phyloP scores from a whole-genome alignment of 2,329 filamentous ascomycete species.

The Leptodontidium sp. region DNA sequence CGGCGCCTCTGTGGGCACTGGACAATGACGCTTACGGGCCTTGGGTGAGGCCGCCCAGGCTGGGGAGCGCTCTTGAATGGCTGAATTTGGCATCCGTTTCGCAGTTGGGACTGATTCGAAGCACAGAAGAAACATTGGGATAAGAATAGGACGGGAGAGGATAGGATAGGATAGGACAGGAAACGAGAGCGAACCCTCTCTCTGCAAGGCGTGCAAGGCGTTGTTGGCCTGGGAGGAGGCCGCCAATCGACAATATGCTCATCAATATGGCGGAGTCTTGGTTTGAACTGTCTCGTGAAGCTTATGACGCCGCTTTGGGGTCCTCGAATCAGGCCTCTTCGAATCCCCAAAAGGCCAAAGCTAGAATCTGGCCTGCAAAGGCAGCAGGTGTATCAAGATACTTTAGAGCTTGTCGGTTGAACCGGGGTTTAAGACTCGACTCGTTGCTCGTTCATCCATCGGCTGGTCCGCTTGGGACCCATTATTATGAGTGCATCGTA shows the following conservation, averaged over 20 bases:
- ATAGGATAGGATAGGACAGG: background rate
- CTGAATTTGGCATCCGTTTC: conserved; percentile 25
- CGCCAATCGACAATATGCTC: background rate
- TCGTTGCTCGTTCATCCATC: background rate
- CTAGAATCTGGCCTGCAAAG: background rate
- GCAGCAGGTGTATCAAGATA: background rate
- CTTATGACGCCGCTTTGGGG: background rate
- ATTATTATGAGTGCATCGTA: background rate
- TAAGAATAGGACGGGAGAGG: conserved; percentile 22
- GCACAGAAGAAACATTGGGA: conserved; percentile 32
- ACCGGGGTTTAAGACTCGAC: background rate
- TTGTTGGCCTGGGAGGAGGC: background rate
- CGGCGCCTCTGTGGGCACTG: conserved; percentile 4
- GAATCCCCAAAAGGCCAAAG: background rate
- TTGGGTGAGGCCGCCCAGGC: conserved; percentile 1
- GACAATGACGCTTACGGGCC: background rate
- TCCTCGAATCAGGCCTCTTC: background rate
- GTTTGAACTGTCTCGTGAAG: background rate
- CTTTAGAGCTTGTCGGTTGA: background rate
- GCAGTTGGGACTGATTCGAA: conserved; percentile 24
- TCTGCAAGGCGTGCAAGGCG: background rate
- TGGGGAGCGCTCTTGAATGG: conserved; percentile 17
- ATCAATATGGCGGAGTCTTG: background rate
- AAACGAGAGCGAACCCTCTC: background rate
- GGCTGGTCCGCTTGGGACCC: background rate